Base-by-base conservation (phyloP, 108 stramenopile species). In the Fistulifera pelliculosa region DNA sequence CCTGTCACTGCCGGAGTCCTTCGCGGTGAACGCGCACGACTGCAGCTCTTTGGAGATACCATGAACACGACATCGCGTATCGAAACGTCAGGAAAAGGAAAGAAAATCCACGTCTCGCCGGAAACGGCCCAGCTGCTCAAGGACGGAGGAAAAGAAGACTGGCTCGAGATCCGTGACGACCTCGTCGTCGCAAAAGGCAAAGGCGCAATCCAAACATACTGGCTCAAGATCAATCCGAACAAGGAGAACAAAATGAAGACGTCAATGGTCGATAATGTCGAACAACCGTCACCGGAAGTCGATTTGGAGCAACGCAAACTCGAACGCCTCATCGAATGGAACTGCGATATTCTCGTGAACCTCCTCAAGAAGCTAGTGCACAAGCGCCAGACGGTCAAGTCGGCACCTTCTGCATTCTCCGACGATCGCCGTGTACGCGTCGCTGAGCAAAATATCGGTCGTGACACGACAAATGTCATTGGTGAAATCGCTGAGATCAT, bases 11-110 rank as follows among this genome's bases (percentile, higher is more conserved):
- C 52, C 27, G 61, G 61, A 24, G 61, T 62, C 18, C 52, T 62
- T 19, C 61, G 61, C 27, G 61, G 61, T 8, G 52, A 62, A 44
- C 27, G 38, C 18, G 40, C 52, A 18, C 61, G 61, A 12, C 54
- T 62, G 10, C 61, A 54, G 38, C 27, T 81, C 3, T 81, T 77
- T 52, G 80, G 80, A 0, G 75, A 77, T 40, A 76, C 80, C 4
- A 69, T 85, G 43, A 85, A 85, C 42, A 74, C 71, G 8, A 71
- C 77, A 12, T 52, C 70, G 19, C 60, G 83, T 1, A 85, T 85
- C 57, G 83, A 85, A 58, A 68, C 60, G 13, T 70, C 76, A 12
- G 75, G 83, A 1, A 35, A 40, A 19, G 60, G 61, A 10, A 49
- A 61, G 13, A 50, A 22, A n/a, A 74, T 85, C 38, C 83, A 85